Evolutionary conservation across 2,329 filamentous ascomycete genomes (phyloP).

Genomic region (Epichloe elymi): DNA sequence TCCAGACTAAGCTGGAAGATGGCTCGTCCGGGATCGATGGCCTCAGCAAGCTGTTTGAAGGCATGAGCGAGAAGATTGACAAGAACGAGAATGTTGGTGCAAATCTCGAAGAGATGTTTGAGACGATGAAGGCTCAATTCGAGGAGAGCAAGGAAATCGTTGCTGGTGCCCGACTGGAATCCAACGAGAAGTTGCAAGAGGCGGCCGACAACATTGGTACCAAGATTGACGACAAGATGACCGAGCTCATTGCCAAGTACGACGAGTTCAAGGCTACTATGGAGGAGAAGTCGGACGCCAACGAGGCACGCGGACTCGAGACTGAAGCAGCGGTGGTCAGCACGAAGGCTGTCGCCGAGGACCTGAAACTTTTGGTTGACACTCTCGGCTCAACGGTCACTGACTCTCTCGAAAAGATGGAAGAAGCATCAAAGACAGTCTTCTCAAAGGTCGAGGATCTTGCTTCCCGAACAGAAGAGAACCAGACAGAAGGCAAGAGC

Average conservation of each 20-base stretch:
- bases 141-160: conserved; percentile 74
- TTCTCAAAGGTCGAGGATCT: conserved; percentile 74
- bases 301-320: conserved; percentile 59
- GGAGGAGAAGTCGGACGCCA: conserved; percentile 59
- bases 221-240: conserved; percentile 53
- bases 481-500: conserved; percentile 56
- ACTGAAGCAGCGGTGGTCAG: conserved; percentile 60
- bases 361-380: conserved; percentile 75
- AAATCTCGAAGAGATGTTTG: conserved; percentile 59
- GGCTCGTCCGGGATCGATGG: conserved; percentile 60
- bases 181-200: conserved; percentile 61
- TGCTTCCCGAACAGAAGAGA: conserved; percentile 61
- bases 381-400: conserved; percentile 70
- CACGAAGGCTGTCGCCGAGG: conserved; percentile 72
- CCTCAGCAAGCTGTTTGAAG: conserved; percentile 56
- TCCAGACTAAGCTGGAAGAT: conserved; percentile 65
- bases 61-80: conserved; percentile 48
- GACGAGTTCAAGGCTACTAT: conserved; percentile 68
- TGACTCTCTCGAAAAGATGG: conserved; percentile 75
- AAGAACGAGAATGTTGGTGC: conserved; percentile 43
- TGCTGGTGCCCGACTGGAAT: conserved; percentile 67
- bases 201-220: conserved; percentile 38
- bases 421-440: conserved; percentile 75
- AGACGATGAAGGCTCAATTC: conserved; percentile 72
- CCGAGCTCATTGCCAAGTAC: conserved; percentile 72